A percentile compares a stretch with the other conserved stretches of the same genome.
phyloP scores from a whole-genome alignment of 768 basidiomycete species.

The Xerocomellus amylosporus region DNA sequence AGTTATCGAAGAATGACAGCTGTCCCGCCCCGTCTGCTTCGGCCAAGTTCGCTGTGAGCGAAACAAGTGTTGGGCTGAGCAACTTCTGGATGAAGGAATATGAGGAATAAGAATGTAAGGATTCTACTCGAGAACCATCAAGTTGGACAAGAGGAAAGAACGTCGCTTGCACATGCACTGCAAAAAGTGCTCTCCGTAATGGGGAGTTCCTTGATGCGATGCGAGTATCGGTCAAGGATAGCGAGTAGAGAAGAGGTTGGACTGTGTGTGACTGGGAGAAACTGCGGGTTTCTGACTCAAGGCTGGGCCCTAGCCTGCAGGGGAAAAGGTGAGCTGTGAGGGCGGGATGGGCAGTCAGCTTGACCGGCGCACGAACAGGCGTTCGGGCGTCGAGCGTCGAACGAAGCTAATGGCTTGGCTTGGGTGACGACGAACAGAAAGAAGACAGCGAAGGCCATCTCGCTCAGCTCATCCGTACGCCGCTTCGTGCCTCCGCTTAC shows the following conservation, averaged over 20 bases:
- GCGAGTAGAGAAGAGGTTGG: slow-evolving; percentile 4
- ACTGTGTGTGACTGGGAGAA: too few relatives aligned
- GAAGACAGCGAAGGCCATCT: too few relatives aligned
- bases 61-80: slow-evolving; percentile 12
- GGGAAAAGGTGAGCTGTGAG: too few relatives aligned
- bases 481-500: too few relatives aligned
- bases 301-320: too few relatives aligned
- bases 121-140: slow-evolving; percentile 5
- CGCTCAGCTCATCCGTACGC: too few relatives aligned
- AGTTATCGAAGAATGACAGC: slow-evolving; percentile 12
- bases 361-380: too few relatives aligned
- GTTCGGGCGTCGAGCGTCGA: too few relatives aligned
- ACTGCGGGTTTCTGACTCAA: too few relatives aligned
- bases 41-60: neutral
- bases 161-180: slow-evolving; percentile 1
- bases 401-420: too few relatives aligned
- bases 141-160: slow-evolving; percentile 7
- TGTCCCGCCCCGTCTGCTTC: slow-evolving; percentile 8
- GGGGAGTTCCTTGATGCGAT: slow-evolving; percentile 5
- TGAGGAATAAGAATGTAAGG: neutral
- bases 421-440: too few relatives aligned
- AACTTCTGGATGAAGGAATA: slow-evolving; percentile 6
- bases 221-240: slow-evolving; percentile 3
- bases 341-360: too few relatives aligned
- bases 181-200: neutral